Evolutionary conservation across 164 flowering plant species (phyloP).

Genomic region (Berberis vulgaris): DNA sequence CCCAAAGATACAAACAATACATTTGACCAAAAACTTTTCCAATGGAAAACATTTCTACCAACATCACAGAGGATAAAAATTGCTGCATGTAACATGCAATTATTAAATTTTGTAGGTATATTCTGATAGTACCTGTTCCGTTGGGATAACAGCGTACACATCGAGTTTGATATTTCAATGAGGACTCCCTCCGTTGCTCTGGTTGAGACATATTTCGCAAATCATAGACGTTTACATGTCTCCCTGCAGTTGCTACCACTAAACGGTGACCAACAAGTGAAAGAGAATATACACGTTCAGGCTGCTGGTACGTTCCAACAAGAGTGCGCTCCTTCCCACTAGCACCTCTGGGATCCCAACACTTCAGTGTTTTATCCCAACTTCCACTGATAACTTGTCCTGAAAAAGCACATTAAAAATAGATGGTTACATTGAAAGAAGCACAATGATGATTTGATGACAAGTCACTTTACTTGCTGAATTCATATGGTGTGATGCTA

Average conservation of each 20-base stretch:
- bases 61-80: neutral
- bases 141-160: constrained; percentile 97
- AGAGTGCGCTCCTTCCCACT: constrained; percentile 89
- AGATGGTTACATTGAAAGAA: neutral
- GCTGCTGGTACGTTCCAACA: constrained; percentile 84
- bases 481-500: too few species aligned
- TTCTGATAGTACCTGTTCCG: constrained; percentile 69
- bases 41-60: neutral
- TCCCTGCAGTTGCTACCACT: constrained; percentile 99
- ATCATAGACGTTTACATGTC: constrained; percentile 96
- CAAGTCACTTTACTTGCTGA: too few species aligned
- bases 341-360: constrained; percentile 99
- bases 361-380: constrained; percentile 96
- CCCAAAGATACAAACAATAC: too few species aligned
- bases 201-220: constrained; percentile 98
- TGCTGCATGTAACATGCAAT: neutral
- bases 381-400: constrained; percentile 98
- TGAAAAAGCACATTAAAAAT: constrained; percentile 13
- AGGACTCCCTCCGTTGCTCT: constrained; percentile 94
- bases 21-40: neutral
- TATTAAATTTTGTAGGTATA: neutral
- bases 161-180: constrained; percentile 95
- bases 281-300: constrained; percentile 95
- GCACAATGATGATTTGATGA: neutral
- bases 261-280: constrained; percentile 89